Conservation (phyloP, 179 eudicot genomes). For the Dionaea muscipula region DNA sequence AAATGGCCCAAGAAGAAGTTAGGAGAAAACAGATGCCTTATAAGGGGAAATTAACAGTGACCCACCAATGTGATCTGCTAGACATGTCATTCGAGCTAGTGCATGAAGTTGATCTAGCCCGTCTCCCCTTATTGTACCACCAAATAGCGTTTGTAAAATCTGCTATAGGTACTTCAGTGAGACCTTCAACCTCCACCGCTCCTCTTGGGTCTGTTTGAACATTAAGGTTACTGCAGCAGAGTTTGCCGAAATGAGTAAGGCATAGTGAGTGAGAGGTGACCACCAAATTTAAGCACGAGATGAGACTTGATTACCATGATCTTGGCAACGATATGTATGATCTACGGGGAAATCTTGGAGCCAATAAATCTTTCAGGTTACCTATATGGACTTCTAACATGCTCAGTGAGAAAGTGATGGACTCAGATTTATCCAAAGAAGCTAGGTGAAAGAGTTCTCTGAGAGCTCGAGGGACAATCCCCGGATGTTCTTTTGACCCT, state of each 20-base stretch:
- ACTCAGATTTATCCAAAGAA: constrained; percentile 25
- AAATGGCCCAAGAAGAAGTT: no score
- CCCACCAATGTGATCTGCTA: constrained; percentile 82
- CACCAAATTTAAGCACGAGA: neutral
- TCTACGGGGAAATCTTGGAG: constrained; percentile 35
- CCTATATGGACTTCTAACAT: constrained; percentile 78
- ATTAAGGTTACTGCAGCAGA: constrained; percentile 41
- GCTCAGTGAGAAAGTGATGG: constrained; percentile 50
- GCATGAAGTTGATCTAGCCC: constrained; percentile 60
- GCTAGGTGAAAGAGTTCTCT: constrained; percentile 39
- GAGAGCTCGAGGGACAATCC: constrained; percentile 52
- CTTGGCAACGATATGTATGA: constrained; percentile 28
- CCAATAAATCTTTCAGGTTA: constrained; percentile 45
- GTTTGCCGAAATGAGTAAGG: constrained; percentile 6
- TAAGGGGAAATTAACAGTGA: constrained; percentile 5
- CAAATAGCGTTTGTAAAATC: constrained; percentile 51
- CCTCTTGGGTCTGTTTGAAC: constrained; percentile 63
- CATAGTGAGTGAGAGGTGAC: constrained; percentile 3
- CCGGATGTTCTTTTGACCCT: constrained; percentile 40
- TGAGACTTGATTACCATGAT: constrained; percentile 30
- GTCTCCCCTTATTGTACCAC: constrained; percentile 68
- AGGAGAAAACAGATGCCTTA: neutral
- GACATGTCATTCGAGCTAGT: constrained; percentile 59
- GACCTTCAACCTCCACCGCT: constrained; percentile 59
- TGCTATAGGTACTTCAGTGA: constrained; percentile 42